phyloP scores from a whole-genome alignment of 1,284 basidiomycete species.

The Malassezia cuniculi region DNA sequence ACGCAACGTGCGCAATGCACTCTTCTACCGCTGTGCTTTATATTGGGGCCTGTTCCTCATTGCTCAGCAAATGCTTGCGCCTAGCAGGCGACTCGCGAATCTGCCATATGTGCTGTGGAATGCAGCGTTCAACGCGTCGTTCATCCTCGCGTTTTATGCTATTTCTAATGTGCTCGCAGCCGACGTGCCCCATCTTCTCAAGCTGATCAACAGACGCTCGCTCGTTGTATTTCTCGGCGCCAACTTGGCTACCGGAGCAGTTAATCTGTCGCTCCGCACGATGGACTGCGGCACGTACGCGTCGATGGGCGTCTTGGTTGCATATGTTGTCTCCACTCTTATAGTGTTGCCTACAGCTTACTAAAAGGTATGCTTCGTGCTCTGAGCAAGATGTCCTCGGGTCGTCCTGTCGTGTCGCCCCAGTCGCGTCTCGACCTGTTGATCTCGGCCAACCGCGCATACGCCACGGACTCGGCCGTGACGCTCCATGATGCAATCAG shows the following conservation, averaged over 20 bases:
- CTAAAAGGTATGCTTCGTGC: too few species aligned
- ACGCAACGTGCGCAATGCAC: too few species aligned
- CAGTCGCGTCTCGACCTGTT: too few species aligned
- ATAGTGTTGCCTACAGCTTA: not conserved
- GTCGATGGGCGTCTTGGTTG: slow-evolving; percentile 57
- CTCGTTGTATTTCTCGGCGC: slow-evolving; percentile 69
- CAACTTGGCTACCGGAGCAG: slow-evolving; percentile 70
- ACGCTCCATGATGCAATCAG: too few species aligned
- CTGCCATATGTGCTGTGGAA: slow-evolving; percentile 79
- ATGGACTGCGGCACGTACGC: slow-evolving; percentile 59
- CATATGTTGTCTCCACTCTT: slow-evolving; percentile 49
- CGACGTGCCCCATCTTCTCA: slow-evolving; percentile 54
- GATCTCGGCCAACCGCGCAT: too few species aligned
- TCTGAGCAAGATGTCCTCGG: too few species aligned
- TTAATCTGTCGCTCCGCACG: slow-evolving; percentile 68
- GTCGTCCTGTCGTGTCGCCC: too few species aligned
- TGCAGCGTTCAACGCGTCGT: slow-evolving; percentile 73
- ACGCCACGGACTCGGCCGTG: too few species aligned
- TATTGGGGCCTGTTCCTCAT: too few species aligned
- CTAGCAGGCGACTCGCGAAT: slow-evolving; percentile 49
- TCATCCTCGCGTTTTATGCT: slow-evolving; percentile 66
- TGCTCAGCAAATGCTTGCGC: slow-evolving; percentile 19
- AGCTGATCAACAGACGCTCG: slow-evolving; percentile 70
- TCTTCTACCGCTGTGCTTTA: too few species aligned
- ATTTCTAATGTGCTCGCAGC: slow-evolving; percentile 51